These are phyloP conservation scores for Sugiyamaella valdiviana DNA, from an alignment of 805 yeast species.

Conservation along the genomic window DNA sequence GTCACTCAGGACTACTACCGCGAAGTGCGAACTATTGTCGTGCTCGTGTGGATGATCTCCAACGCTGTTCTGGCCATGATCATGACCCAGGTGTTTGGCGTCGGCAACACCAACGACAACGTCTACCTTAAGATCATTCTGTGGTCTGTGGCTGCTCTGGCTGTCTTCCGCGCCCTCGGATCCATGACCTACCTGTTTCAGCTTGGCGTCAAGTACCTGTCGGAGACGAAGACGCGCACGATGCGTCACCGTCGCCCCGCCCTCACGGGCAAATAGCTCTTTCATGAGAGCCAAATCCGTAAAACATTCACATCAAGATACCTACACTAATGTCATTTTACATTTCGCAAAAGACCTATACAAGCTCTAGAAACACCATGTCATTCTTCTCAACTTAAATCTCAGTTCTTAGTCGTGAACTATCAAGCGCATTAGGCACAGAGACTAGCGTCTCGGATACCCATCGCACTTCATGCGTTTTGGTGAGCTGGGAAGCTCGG, in stretches of 20 bases:
- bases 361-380: too few relatives aligned
- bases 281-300: too few relatives aligned
- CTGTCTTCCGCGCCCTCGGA: constrained; percentile 77
- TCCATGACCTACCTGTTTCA: constrained; percentile 62
- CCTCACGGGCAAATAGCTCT: constrained; percentile 7
- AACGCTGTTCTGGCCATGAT: constrained; percentile 81
- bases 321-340: too few relatives aligned
- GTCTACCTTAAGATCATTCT: constrained; percentile 75
- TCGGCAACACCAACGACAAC: constrained; percentile 61
- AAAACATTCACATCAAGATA: too few relatives aligned
- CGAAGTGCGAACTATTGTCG: constrained; percentile 91
- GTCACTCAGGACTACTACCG: constrained; percentile 77
- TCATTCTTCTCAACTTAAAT: too few relatives aligned
- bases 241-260: constrained; percentile 2
- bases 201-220: constrained; percentile 22
- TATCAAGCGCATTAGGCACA: too few relatives aligned
- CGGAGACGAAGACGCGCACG: constrained; percentile 15
- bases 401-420: too few relatives aligned
- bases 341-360: too few relatives aligned
- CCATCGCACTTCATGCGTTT: too few relatives aligned
- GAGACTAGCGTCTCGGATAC: too few relatives aligned
- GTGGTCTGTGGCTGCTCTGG: constrained; percentile 87
- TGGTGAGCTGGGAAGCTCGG: too few relatives aligned
- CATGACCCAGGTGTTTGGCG: constrained; percentile 71
- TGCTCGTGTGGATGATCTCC: constrained; percentile 85